A percentile compares a stretch with the other conserved stretches of the same genome.
Conservation (phyloP, 2,329 filamentous ascomycete genomes). For the Penicillium concentricum region DNA sequence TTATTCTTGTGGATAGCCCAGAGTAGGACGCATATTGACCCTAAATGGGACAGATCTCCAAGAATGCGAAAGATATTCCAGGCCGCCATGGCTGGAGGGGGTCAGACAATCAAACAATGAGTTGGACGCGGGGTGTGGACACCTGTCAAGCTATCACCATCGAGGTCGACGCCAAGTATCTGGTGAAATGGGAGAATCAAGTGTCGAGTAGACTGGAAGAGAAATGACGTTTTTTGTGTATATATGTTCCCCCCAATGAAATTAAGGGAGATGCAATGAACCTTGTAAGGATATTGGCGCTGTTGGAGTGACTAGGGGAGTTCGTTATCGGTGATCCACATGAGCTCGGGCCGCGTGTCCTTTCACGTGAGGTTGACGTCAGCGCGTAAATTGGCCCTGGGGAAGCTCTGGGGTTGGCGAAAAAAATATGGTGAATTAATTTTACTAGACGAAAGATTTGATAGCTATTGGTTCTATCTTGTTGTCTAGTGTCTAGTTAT, state of each 20-base stretch:
- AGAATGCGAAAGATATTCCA: conserved; percentile 66
- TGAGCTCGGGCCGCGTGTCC: conserved; percentile 24
- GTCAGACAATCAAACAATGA: neutral
- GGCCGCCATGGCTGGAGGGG: conserved; percentile 15
- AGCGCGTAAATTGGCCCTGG: conserved; percentile 3
- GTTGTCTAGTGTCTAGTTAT: neutral
- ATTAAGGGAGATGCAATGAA: neutral
- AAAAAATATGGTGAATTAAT: neutral
- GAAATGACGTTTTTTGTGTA: neutral
- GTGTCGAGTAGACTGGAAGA: neutral
- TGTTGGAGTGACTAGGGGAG: conserved; percentile 10
- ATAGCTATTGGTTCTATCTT: neutral
- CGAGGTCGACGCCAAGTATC: neutral
- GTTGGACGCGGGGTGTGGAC: neutral
- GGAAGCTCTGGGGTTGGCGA: neutral
- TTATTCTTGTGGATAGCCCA: conserved; percentile 84
- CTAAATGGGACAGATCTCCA: conserved; percentile 79
- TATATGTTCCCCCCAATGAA: neutral
- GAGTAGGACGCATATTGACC: conserved; percentile 87
- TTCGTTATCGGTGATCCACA: conserved; percentile 18
- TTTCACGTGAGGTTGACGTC: conserved; percentile 27
- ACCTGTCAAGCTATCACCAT: conserved; percentile 6
- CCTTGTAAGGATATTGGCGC: neutral
- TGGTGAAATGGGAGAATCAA: neutral
- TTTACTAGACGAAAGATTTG: neutral